Evolutionary conservation across 1,284 basidiomycete genomes (phyloP).

Genomic region (Trametes pubescens): DNA sequence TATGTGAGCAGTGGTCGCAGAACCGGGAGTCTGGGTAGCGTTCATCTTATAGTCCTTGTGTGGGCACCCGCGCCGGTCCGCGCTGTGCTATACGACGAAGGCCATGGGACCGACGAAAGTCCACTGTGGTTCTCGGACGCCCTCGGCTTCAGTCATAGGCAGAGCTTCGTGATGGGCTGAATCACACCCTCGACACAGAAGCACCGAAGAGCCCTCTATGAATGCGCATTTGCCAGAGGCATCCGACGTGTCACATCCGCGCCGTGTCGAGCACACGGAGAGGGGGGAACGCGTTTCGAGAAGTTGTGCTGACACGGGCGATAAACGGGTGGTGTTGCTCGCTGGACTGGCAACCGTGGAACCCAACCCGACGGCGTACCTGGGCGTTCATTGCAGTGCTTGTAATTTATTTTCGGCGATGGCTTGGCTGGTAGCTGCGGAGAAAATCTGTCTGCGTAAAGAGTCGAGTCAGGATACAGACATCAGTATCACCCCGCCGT

Average conservation of each 20-base stretch:
- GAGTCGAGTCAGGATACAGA: no score
- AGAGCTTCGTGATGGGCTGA: background rate
- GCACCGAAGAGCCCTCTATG: background rate
- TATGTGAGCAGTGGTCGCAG: background rate
- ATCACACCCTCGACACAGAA: background rate
- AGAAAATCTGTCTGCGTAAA: no score
- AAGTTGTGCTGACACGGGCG: no score
- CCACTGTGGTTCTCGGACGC: background rate
- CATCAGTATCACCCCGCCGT: no score
- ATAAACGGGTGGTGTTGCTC: no score
- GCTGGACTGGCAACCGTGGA: no score
- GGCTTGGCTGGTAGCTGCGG: no score
- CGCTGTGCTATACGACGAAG: background rate
- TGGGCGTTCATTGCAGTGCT: no score
- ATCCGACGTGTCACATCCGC: background rate
- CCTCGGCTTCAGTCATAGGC: background rate
- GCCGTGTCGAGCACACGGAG: background rate
- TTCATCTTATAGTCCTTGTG: background rate
- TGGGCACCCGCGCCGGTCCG: background rate
- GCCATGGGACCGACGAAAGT: background rate
- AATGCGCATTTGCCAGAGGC: background rate
- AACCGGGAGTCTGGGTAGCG: background rate
- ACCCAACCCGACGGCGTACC: no score
- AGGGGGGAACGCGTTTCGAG: no score
- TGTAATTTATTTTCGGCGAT: no score